Conservation (phyloP, 176 grass and related monocot genomes). For the Oryza nivara region DNA sequence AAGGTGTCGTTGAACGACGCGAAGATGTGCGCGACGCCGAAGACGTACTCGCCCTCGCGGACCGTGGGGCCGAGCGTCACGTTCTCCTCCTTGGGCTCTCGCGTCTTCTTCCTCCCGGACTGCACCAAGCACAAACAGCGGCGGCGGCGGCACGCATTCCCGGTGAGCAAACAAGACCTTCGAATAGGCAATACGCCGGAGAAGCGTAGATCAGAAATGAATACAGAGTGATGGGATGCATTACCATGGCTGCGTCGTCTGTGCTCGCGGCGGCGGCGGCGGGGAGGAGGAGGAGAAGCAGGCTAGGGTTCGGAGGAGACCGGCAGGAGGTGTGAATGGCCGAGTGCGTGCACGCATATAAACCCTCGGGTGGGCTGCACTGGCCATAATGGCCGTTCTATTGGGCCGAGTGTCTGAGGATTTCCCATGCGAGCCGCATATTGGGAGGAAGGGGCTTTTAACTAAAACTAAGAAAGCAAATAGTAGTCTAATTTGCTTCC, state of each 20-base stretch:
- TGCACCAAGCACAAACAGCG: slow-evolving; percentile 19
- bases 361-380: too few species aligned
- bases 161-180: neutral
- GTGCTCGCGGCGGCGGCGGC: neutral
- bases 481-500: too few species aligned
- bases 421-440: neutral
- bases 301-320: slow-evolving; percentile 30
- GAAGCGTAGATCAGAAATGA: neutral
- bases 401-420: neutral
- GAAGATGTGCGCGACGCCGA: slow-evolving; percentile 70
- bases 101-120: slow-evolving; percentile 65
- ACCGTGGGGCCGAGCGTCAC: slow-evolving; percentile 77
- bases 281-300: neutral
- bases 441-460: too few species aligned
- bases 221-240: neutral
- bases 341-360: neutral
- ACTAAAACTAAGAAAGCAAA: too few species aligned
- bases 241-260: slow-evolving; percentile 43
- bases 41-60: slow-evolving; percentile 63
- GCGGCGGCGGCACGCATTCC: neutral
- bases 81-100: slow-evolving; percentile 76
- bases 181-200: neutral
- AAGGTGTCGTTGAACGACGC: slow-evolving; percentile 86
- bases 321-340: neutral
- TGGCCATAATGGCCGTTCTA: neutral